These are phyloP conservation scores for Liquidambar formosana DNA, from an alignment of 164 flowering plant genomes.

Conservation along the genomic window DNA sequence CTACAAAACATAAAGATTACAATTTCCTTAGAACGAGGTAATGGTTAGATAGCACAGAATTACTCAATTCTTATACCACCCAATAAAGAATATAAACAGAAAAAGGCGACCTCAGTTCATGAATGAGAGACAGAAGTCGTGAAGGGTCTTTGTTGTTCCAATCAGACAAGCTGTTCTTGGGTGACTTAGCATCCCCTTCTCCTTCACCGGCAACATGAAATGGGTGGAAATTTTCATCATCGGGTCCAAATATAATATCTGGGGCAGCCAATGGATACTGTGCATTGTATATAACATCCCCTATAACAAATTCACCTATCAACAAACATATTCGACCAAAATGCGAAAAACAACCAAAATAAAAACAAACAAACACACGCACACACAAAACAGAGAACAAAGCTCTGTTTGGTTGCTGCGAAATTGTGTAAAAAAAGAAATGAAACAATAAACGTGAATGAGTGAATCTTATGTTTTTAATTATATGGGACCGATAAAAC, in stretches of 20 bases:
- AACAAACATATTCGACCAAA: no score
- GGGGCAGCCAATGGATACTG: conserved; percentile 69
- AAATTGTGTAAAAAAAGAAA: no score
- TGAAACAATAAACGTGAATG: no score
- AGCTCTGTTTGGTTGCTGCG: no score
- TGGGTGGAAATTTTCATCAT: conserved; percentile 69
- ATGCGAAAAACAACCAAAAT: not conserved
- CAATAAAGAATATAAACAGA: not conserved
- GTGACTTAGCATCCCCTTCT: conserved; percentile 24
- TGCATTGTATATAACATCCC: conserved; percentile 85
- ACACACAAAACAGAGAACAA: not conserved
- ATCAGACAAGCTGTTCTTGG: conserved; percentile 45
- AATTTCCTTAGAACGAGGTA: not conserved
- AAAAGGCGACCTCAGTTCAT: conserved; percentile 61
- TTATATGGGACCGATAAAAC: no score
- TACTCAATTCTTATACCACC: not conserved
- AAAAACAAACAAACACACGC: no score
- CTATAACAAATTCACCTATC: conserved; percentile 31
- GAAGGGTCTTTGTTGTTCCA: conserved; percentile 83
- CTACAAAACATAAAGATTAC: conserved; percentile 26
- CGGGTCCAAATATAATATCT: conserved; percentile 77
- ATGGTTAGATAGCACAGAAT: no score
- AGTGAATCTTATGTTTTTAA: no score
- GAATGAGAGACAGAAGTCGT: conserved; percentile 55
- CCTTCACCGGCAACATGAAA: conserved; percentile 33